Percentiles rank a stretch among this genome's conserved stretches.
Conservation (phyloP, 2,329 filamentous ascomycete species). For the Talaromyces funiculosus region DNA sequence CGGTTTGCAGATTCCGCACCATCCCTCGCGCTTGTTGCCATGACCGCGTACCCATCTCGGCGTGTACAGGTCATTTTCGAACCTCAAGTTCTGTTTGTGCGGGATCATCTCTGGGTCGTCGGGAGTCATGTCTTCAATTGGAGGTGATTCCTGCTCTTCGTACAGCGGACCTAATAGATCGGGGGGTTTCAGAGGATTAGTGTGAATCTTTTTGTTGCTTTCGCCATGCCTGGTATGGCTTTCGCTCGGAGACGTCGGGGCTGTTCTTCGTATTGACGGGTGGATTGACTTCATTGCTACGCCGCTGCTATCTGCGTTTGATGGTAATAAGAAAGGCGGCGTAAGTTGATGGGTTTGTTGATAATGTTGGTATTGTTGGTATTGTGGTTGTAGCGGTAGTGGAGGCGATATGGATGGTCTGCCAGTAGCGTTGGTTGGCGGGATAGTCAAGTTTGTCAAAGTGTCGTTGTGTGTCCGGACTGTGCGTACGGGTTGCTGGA, state of each 20-base stretch:
- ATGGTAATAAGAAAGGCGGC: constrained; percentile 36
- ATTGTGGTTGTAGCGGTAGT: background rate
- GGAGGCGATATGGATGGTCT: background rate
- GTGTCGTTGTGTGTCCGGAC: background rate
- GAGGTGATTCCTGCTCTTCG: constrained; percentile 67
- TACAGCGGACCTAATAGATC: constrained; percentile 70
- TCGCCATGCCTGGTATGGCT: constrained; percentile 45
- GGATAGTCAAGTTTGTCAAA: background rate
- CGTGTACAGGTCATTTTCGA: constrained; percentile 76
- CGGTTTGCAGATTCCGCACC: constrained; percentile 84
- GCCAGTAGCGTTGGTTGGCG: background rate
- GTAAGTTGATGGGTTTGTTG: constrained; percentile 5
- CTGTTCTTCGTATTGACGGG: background rate
- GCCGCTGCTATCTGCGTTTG: constrained; percentile 43
- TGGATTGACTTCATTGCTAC: background rate
- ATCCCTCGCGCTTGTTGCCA: constrained; percentile 81
- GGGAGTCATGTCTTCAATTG: constrained; percentile 76
- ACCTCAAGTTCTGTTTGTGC: constrained; percentile 72
- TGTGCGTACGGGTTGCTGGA: background rate
- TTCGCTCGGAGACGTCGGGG: background rate
- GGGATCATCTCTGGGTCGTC: constrained; percentile 68
- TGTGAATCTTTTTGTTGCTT: constrained; percentile 56
- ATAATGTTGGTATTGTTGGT: constrained; percentile 2
- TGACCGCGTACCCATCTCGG: constrained; percentile 79
- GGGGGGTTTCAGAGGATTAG: constrained; percentile 67